These are phyloP conservation scores for Elsinoe perseae DNA, from an alignment of 2,329 filamentous ascomycete species.

Conservation along the genomic window DNA sequence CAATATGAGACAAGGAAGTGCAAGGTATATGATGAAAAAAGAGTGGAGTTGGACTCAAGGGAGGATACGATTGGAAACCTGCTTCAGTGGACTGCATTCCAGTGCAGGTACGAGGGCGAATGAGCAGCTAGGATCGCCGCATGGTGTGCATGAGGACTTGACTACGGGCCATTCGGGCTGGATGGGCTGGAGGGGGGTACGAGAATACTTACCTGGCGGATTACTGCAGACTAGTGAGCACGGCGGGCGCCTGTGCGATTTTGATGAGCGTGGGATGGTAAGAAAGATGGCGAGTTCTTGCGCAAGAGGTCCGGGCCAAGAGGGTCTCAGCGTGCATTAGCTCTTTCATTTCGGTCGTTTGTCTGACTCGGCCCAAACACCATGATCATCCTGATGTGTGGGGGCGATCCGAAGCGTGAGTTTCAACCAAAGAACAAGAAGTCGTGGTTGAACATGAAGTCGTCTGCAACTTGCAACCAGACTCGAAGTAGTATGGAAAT, in stretches of 20 bases:
- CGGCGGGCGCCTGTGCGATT: constrained; percentile 8
- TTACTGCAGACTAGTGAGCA: constrained; percentile 6
- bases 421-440: not conserved
- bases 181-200: constrained; percentile 3
- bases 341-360: not conserved
- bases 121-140: constrained; percentile 15
- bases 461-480: not conserved
- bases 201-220: not conserved
- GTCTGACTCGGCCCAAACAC: constrained; percentile 14
- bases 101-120: constrained; percentile 13
- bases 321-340: constrained; percentile 14
- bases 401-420: constrained; percentile 12
- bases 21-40: constrained; percentile 13
- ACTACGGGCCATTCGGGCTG: constrained; percentile 12
- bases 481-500: not conserved
- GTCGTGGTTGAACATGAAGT: not conserved
- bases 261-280: constrained; percentile 12
- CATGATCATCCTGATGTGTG: constrained; percentile 2
- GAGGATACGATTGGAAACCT: constrained; percentile 11
- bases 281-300: constrained; percentile 14
- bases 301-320: constrained; percentile 10
- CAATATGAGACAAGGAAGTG: constrained; percentile 13
- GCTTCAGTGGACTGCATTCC: constrained; percentile 6
- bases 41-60: constrained; percentile 12
- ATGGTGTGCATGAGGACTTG: constrained; percentile 12